A percentile compares a stretch with the other conserved stretches of the same genome.
phyloP scores from a whole-genome alignment of 2,329 filamentous ascomycete species.

The Fusarium protoensiforme region DNA sequence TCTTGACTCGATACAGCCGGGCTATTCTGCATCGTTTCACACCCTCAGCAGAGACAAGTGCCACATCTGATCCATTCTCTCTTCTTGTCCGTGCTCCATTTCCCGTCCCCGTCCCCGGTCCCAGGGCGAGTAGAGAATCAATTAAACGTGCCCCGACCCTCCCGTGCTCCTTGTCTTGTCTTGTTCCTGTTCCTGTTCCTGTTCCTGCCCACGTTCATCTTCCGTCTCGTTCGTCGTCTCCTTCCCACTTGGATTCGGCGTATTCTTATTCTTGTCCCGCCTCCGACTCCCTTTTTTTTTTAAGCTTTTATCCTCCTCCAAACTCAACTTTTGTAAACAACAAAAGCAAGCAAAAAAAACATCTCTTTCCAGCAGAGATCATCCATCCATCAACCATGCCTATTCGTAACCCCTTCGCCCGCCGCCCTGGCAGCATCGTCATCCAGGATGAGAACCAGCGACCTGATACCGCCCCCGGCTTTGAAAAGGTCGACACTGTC shows the following conservation, averaged over 20 bases:
- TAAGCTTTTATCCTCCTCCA: conserved; percentile 2
- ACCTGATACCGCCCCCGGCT: conserved; percentile 58
- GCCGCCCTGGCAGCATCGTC: conserved; percentile 62
- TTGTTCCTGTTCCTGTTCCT: neutral
- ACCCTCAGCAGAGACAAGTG: conserved; percentile 13
- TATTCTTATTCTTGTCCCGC: neutral
- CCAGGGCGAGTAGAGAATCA: conserved; percentile 12
- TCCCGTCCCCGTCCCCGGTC: conserved; percentile 31
- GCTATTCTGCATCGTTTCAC: conserved; percentile 23
- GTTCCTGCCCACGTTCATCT: neutral
- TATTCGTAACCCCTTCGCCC: conserved; percentile 78
- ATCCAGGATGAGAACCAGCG: conserved; percentile 64
- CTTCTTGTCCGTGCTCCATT: conserved; percentile 18
- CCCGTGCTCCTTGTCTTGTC: conserved; percentile 18
- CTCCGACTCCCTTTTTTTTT: neutral
- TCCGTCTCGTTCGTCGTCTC: neutral
- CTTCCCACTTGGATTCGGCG: neutral
- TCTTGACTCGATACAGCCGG: conserved; percentile 2
- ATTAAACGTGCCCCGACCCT: conserved; percentile 34
- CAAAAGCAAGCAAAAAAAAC: conserved; percentile 2
- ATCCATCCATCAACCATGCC: conserved; percentile 62
- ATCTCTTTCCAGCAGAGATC: conserved; percentile 8
- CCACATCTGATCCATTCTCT: neutral
- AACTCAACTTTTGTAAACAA: conserved; percentile 7
- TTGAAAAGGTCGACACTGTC: conserved; percentile 71